phyloP scores from a whole-genome alignment of 1,139 yeast species.

The Pichia cactophila region DNA sequence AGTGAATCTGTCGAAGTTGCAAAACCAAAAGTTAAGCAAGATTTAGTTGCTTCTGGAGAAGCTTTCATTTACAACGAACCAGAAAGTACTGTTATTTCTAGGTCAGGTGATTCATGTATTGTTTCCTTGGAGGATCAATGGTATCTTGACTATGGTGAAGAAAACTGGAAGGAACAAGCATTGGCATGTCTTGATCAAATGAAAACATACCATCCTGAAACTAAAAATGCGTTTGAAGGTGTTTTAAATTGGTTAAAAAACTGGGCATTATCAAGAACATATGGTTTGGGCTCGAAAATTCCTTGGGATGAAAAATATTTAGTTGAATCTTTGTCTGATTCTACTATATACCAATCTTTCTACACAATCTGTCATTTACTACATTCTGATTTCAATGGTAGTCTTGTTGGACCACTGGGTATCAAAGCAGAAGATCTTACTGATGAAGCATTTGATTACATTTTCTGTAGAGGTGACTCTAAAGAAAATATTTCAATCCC shows the following conservation, averaged over 20 bases:
- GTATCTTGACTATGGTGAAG: slow-evolving; percentile 98
- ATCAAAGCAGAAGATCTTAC: slow-evolving; percentile 83
- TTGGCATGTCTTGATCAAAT: slow-evolving; percentile 68
- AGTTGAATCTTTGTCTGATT: slow-evolving; percentile 92
- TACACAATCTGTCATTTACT: slow-evolving; percentile 85
- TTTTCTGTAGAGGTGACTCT: slow-evolving; percentile 61
- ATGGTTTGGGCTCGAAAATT: slow-evolving; percentile 89
- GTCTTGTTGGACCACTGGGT: slow-evolving; percentile 59
- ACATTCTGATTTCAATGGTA: slow-evolving; percentile 83
- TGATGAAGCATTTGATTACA: slow-evolving; percentile 87
- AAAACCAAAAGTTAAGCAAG: slow-evolving; percentile 79
- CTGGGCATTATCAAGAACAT: slow-evolving; percentile 98
- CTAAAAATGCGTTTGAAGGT: slow-evolving; percentile 88
- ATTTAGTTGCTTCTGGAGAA: slow-evolving; percentile 64
- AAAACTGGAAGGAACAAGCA: slow-evolving; percentile 79
- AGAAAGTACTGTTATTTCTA: slow-evolving; percentile 78
- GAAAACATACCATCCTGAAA: slow-evolving; percentile 79
- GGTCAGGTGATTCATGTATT: slow-evolving; percentile 96
- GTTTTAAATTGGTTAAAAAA: slow-evolving; percentile 94
- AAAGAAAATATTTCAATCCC: slow-evolving; percentile 58
- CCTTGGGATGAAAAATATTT: slow-evolving; percentile 97
- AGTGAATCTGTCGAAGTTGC: slow-evolving; percentile 91
- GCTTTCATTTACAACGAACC: slow-evolving; percentile 95
- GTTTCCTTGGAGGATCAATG: slow-evolving; percentile 98
- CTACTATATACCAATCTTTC: slow-evolving; percentile 93